Conservation (phyloP, 768 basidiomycete genomes). For the Cystobasidium onofrii region DNA sequence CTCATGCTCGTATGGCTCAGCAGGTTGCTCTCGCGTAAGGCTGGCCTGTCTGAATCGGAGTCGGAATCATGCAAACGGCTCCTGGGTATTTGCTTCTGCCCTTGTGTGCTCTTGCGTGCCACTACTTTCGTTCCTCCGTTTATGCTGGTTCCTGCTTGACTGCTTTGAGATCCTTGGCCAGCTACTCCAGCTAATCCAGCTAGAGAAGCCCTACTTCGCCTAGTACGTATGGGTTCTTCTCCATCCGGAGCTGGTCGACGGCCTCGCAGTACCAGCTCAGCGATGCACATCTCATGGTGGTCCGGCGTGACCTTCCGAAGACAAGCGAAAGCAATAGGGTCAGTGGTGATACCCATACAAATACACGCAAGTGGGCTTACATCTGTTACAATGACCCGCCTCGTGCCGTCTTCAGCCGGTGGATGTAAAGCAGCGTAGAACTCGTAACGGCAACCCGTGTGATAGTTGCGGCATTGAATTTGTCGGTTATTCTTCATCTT, state of each 20-base stretch:
- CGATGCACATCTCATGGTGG: conserved; percentile 10
- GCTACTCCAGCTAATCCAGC: not conserved
- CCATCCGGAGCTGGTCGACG: conserved; percentile 4
- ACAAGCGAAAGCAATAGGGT: not conserved
- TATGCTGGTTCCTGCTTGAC: not conserved
- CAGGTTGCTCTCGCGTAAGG: not conserved
- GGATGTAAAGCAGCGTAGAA: conserved; percentile 6
- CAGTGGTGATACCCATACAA: not conserved
- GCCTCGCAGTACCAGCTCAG: conserved; percentile 9
- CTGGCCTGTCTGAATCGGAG: not conserved
- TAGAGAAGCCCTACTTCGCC: not conserved
- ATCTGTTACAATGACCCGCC: conserved; percentile 5
- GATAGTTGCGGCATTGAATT: not conserved
- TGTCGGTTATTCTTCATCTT: not conserved
- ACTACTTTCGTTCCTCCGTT: not conserved
- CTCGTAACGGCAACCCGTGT: conserved; percentile 29
- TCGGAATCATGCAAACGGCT: not conserved
- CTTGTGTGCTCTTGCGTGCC: not conserved
- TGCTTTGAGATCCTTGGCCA: not conserved
- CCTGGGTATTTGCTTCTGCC: not conserved
- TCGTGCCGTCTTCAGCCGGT: not conserved
- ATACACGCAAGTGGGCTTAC: not conserved
- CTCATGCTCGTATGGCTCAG: conserved; percentile 2
- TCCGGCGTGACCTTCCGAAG: conserved; percentile 1
- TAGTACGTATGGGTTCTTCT: not conserved